Evolutionary conservation across 768 basidiomycete genomes (phyloP), one percentile per base, ranked within the genome.

Genomic region (Hortiboletus flavorubellus): DNA sequence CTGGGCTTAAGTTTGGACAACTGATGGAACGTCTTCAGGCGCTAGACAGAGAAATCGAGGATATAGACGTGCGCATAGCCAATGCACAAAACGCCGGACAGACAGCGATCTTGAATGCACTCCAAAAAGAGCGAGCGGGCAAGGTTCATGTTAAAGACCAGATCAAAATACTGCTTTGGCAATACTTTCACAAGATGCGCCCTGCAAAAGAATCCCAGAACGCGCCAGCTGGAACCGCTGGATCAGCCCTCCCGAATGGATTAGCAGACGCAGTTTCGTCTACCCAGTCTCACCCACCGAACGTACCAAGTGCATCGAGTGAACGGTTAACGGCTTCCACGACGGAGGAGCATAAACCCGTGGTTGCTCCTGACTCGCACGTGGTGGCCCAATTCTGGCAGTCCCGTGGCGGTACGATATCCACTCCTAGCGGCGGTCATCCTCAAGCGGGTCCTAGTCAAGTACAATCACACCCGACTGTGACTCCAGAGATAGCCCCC

Each of bases 371-470:
- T 34, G 71, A 70, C 34, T 59, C 62, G 6, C 72, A 72, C 33
- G 49, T 60, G 31, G 16, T 68, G 41, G 29, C 63, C 4, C 66
- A 70, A 11, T 61, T 72, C 43, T 68, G 65, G 67, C 69, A 67
- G 33, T 55, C 67, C 33, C 68, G 65, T 35, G 59, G 59, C 53
- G 63, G 68, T 10, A 51, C 54, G 30, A 4, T 60, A 21, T 56
- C 58, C 8, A 26, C 48, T 7, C 9, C 43, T 4, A 55, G 38
- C 7, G 29, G 49, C 18, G 31, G 37, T 29, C 62, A 54, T 37
- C 49, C 60, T 53, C 56, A 59, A 21, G 61, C 59, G 21, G 60
- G 63, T 33, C 38, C 59, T 21, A 49, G 53, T 46, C 59, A 69
- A 41, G 9, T 50, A 46, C 58, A 54, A 49, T 6, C 53, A 4